These are phyloP conservation scores for Cryphonectria naterciae DNA, from an alignment of 2,329 filamentous ascomycete species.

Conservation along the genomic window DNA sequence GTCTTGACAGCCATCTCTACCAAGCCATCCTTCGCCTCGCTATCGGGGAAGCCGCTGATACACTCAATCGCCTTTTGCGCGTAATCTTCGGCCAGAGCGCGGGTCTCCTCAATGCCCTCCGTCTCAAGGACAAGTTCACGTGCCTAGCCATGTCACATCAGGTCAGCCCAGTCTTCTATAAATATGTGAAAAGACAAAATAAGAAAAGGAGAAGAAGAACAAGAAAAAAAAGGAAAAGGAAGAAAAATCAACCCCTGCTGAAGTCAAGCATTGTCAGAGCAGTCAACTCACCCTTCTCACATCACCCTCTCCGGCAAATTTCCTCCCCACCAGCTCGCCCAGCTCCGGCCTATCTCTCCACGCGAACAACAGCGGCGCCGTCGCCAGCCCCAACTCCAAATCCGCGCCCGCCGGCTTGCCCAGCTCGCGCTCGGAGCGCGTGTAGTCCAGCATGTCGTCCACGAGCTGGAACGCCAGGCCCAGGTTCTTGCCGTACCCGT, in stretches of 20 bases:
- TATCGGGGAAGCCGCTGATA: constrained; percentile 85
- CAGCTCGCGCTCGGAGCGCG: constrained; percentile 78
- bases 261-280: too few relatives aligned
- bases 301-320: constrained; percentile 84
- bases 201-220: too few relatives aligned
- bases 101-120: constrained; percentile 89
- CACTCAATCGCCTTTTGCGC: constrained; percentile 84
- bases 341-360: constrained; percentile 89
- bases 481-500: constrained; percentile 89
- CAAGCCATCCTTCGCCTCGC: constrained; percentile 89
- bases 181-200: too few relatives aligned
- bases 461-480: constrained; percentile 96
- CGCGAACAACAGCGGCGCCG: constrained; percentile 90
- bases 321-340: constrained; percentile 86
- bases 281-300: constrained; percentile 71
- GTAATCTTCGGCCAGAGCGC: constrained; percentile 88
- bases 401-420: constrained; percentile 96
- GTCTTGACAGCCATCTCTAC: constrained; percentile 95
- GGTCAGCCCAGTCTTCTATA: constrained; percentile 23
- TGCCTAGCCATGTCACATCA: constrained; percentile 60
- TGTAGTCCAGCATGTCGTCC: constrained; percentile 98
- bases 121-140: constrained; percentile 81
- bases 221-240: too few relatives aligned
- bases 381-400: constrained; percentile 89
- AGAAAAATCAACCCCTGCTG: not conserved